These are phyloP conservation scores for Schizothecium vesticola DNA, from an alignment of 495 filamentous ascomycete genomes.

Conservation along the genomic window DNA sequence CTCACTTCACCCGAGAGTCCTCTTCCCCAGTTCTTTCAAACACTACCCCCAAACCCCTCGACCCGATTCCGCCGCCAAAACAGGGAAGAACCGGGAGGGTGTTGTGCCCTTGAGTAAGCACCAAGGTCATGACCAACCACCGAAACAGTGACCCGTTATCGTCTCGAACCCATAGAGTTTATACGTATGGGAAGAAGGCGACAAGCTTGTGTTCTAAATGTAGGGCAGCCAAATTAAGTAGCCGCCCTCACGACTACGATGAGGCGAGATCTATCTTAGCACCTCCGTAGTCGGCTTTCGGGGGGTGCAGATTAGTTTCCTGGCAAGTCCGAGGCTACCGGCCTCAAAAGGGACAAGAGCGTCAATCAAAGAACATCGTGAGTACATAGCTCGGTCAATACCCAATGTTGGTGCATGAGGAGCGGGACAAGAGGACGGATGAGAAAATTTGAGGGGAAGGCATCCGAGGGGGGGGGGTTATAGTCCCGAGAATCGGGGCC, in stretches of 20 bases:
- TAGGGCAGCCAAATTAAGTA: background rate
- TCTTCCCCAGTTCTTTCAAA: no score
- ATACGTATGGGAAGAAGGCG: background rate
- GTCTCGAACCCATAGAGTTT: background rate
- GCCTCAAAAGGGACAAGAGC: no score
- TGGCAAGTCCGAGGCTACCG: no score
- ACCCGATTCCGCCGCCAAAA: no score
- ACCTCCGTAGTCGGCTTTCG: background rate
- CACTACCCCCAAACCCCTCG: no score
- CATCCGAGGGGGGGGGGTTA: background rate
- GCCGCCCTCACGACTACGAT: background rate
- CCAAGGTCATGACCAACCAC: background rate
- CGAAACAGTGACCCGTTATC: no score
- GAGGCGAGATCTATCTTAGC: background rate
- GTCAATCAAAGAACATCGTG: no score
- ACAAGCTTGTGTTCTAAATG: background rate
- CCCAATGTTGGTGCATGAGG: no score
- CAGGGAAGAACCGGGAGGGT: background rate
- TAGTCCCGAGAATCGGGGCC: background rate
- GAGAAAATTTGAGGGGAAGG: background rate
- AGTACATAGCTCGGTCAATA: no score
- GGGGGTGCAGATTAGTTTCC: no score
- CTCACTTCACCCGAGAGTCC: no score
- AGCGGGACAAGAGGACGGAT: background rate
- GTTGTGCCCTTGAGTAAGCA: background rate